Percentiles rank a stretch among this genome's conserved stretches.
phyloP scores from a whole-genome alignment of 129 eudicot species.

The Solidago caesia region DNA sequence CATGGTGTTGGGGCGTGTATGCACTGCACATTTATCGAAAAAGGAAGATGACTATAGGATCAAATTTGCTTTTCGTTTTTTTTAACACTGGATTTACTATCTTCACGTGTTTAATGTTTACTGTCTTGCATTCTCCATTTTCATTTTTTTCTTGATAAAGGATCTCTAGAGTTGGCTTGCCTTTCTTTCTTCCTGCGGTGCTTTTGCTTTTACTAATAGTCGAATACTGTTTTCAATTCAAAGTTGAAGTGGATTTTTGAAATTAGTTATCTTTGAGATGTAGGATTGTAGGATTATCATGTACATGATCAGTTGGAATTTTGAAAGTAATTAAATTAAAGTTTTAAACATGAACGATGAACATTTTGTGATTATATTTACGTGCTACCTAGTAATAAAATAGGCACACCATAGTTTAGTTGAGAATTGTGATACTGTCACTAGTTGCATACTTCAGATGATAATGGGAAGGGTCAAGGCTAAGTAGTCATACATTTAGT shows the following conservation, averaged over 20 bases:
- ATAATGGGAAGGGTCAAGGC: neutral
- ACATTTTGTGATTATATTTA: neutral
- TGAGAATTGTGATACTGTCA: too few relatives aligned
- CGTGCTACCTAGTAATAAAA: neutral
- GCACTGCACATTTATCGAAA: too few relatives aligned
- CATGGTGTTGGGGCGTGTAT: too few relatives aligned
- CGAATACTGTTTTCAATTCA: too few relatives aligned
- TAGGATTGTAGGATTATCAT: too few relatives aligned
- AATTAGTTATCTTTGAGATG: too few relatives aligned
- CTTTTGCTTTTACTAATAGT: neutral
- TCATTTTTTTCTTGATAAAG: neutral
- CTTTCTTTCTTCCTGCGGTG: neutral
- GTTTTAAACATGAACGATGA: neutral
- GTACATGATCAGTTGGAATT: neutral
- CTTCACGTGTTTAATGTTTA: neutral
- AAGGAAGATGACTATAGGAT: too few relatives aligned
- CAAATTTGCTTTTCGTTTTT: too few relatives aligned
- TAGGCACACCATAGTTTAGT: neutral
- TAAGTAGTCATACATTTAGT: constrained; percentile 3
- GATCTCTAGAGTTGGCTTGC: neutral
- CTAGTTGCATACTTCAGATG: too few relatives aligned
- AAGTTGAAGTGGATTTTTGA: too few relatives aligned
- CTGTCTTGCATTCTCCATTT: neutral
- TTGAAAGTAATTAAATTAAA: neutral
- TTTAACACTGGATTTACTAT: neutral